phyloP scores from a whole-genome alignment of 768 basidiomycete species.

The Phylloporus scabripes region DNA sequence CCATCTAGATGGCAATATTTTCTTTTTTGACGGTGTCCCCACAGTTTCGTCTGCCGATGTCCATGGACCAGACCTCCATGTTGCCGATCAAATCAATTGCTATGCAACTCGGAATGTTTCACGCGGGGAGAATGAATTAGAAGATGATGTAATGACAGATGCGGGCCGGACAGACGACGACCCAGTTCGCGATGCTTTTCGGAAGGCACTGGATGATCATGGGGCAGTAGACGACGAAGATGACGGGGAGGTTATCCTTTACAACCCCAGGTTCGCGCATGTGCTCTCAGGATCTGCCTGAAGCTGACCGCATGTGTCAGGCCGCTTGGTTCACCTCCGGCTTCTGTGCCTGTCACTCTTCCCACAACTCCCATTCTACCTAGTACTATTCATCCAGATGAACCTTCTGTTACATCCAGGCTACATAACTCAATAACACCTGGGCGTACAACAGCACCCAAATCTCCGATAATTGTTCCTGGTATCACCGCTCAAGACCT shows the following conservation, averaged over 20 bases:
- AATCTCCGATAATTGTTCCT: slow-evolving; percentile 17
- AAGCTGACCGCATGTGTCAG: slow-evolving; percentile 10
- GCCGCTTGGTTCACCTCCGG: slow-evolving; percentile 18
- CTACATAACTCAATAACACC: slow-evolving; percentile 8
- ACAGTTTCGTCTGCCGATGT: slow-evolving; percentile 6
- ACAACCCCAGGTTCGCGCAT: slow-evolving; percentile 54
- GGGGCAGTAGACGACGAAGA: slow-evolving; percentile 39
- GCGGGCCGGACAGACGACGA: slow-evolving; percentile 73
- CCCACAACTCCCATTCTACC: slow-evolving; percentile 19
- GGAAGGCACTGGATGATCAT: slow-evolving; percentile 40
- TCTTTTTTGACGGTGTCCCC: slow-evolving; percentile 12
- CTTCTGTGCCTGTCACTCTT: slow-evolving; percentile 4
- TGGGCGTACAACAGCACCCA: slow-evolving; percentile 23
- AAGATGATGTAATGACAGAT: slow-evolving; percentile 62
- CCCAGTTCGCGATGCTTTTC: slow-evolving; percentile 64
- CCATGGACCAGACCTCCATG: not conserved
- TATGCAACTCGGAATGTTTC: slow-evolving; percentile 1
- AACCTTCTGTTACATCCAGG: not conserved
- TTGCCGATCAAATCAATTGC: slow-evolving; percentile 15
- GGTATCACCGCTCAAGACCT: slow-evolving; percentile 64
- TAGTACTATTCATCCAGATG: slow-evolving; percentile 4
- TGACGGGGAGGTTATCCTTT: slow-evolving; percentile 70
- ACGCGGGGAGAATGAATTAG: slow-evolving; percentile 23
- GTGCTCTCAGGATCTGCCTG: not conserved
- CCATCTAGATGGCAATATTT: slow-evolving; percentile 18